Evolutionary conservation across 2,329 filamentous ascomycete species (phyloP), one percentile per base, ranked within the genome.

Genomic region (Scedosporium dehoogii): DNA sequence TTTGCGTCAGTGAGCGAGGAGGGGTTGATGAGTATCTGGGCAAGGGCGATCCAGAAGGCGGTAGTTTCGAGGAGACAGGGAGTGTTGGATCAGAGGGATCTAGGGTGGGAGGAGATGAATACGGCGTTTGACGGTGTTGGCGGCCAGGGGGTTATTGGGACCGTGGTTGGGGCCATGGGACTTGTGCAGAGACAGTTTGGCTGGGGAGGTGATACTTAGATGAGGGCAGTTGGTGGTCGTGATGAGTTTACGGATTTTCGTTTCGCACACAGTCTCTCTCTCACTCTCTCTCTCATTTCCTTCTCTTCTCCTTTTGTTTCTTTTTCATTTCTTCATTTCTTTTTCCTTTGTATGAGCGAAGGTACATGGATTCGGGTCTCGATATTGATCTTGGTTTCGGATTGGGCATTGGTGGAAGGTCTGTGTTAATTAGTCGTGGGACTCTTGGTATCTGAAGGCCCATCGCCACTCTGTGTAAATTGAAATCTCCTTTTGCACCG

Each of bases 21-120:
- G 4, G 79, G 85, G 65, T 88, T 85, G 82, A 84, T 85, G 66
- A 80, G 82, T 63, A 73, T 82, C 62, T 90, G 88, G 85, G 79
- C 77, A 7, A 75, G 80, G 4, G 79, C 84, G 2, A 83, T 91
- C 60, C 76, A 78, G 64, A 78, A 79, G 55, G 82, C 87, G 9
- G 83, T 86, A 1, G 69, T 88, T 62, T 80, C 82, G 60, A 79
- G 83, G 63, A 79, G 79, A 44, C 79, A 85, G 68, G 79, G 79
- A 3, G 75, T 77, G 23, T 75, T 89, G 16, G 81, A 81, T 44
- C 82, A 85, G 65, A 76, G 77, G 12, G 85, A 69, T 7, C 65
- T 61, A 3, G 48, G 48, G 12, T 21, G 23, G 58, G 58, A 59
- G 18, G 57, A 60, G 44, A 29, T 16, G 58, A 51, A 29, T n/a